Evolutionary conservation across 495 filamentous ascomycete genomes (phyloP).

Genomic region (Gamarada debralockiae): DNA sequence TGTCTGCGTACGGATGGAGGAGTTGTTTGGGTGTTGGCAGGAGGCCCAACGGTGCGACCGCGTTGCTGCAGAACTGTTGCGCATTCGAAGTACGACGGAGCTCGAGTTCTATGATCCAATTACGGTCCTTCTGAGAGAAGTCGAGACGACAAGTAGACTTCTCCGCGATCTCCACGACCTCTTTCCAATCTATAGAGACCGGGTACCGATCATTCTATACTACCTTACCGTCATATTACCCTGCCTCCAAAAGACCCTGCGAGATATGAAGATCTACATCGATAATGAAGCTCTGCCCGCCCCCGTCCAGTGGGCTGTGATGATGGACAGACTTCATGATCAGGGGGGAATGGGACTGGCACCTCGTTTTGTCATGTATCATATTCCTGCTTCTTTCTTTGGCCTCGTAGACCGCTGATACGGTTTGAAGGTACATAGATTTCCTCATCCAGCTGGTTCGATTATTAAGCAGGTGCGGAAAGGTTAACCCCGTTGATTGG

Average conservation of each 20-base stretch:
- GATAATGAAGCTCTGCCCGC: constrained; percentile 42
- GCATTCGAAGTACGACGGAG: constrained; percentile 14
- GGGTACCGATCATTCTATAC: constrained; percentile 43
- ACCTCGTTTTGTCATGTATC: constrained; percentile 47
- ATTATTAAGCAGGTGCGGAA: constrained; percentile 33
- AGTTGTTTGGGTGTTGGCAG: constrained; percentile 25
- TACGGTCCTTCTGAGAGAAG: constrained; percentile 15
- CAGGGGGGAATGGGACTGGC: constrained; percentile 46
- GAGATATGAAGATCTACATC: constrained; percentile 47
- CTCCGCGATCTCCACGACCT: constrained; percentile 49
- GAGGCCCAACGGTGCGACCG: constrained; percentile 24
- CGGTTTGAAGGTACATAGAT: constrained; percentile 29
- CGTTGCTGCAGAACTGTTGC: constrained; percentile 12
- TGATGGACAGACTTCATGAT: constrained; percentile 33
- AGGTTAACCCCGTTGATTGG: constrained; percentile 15
- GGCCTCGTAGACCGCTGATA: neutral
- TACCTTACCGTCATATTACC: constrained; percentile 50
- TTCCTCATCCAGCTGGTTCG: constrained; percentile 43
- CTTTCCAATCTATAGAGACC: constrained; percentile 42
- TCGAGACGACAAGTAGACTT: constrained; percentile 32
- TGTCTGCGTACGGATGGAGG: constrained; percentile 24
- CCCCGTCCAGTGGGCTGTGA: constrained; percentile 45
- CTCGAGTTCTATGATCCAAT: constrained; percentile 21
- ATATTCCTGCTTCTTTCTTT: neutral
- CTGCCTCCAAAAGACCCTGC: constrained; percentile 41